Base-by-base conservation (phyloP, 106 monocot species). In the Posidonia australis region DNA sequence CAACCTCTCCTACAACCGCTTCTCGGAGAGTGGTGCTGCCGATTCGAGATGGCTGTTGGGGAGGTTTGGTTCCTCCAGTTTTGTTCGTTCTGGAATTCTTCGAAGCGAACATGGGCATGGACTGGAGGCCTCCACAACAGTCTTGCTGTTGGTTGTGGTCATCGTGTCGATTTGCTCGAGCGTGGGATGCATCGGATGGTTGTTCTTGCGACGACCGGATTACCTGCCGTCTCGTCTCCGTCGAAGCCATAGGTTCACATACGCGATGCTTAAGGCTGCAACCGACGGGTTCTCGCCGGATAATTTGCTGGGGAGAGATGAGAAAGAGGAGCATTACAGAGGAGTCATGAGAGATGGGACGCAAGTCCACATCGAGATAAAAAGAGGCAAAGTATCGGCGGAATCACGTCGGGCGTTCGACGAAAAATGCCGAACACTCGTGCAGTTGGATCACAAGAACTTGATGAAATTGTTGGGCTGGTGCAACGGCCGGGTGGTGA, bases 131-230 rank as follows among this genome's bases (percentile, higher is more conserved):
- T 44, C 32, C 3, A 62, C 60, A 3, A n/a, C 32, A 19, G 27
- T 70, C 51, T 58, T 69, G 44, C 32, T 70, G 3, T 24, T 70
- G 21, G 17, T 70, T 25, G 60, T 12, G 9, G 52, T 62, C 22
- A 17, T 61, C n/a, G 22, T 12, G 13, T 51, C 21, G 18, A 16
- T 62, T 20, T 28, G 47, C 12, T 70, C 61, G 9, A 31, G 17
- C 26, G 49, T 70, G 26, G 70, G 62, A n/a, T 70, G 26, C 62
- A 20, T 71, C 24, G 71, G 53, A 5, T 63, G 71, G 51, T 26
- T 71, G 43, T 51, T 52, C 30, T 19, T 71, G 23, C 30, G 44
- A 1, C 32, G 36, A n/a, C 69, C 58, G 16, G 69, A 69, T 23
- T 32, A 46, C 27, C 59, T 69, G 30, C 48, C 69, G 18, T 46